Percentiles rank a stretch among this genome's conserved stretches.
phyloP scores from a whole-genome alignment of 2,329 filamentous ascomycete genomes.

The Ophiostoma australiae region DNA sequence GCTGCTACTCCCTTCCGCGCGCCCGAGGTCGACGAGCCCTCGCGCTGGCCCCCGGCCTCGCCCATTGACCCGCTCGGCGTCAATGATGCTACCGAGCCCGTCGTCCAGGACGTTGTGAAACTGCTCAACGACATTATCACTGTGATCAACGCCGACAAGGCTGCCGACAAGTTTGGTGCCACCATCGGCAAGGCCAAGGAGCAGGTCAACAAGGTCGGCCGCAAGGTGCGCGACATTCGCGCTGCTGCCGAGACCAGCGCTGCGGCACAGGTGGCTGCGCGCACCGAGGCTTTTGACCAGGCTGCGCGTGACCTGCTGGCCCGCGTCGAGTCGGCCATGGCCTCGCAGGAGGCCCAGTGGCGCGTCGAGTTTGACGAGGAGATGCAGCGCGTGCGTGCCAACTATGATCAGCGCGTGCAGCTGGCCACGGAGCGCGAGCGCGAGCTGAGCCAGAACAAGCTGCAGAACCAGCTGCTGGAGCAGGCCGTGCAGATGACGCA shows the following conservation, averaged over 20 bases:
- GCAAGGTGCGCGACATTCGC: slow-evolving; percentile 72
- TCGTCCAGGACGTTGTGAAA: slow-evolving; percentile 89
- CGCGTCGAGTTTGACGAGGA: slow-evolving; percentile 82
- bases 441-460: slow-evolving; percentile 74
- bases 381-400: slow-evolving; percentile 69
- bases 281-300: slow-evolving; percentile 71
- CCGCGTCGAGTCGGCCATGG: slow-evolving; percentile 79
- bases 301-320: slow-evolving; percentile 82
- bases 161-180: slow-evolving; percentile 68
- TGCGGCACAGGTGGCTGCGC: slow-evolving; percentile 67
- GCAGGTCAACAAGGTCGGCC: slow-evolving; percentile 71
- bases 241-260: slow-evolving; percentile 63
- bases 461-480: slow-evolving; percentile 80
- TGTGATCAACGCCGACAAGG: slow-evolving; percentile 81
- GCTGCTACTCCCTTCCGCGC: slow-evolving; percentile 40
- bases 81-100: slow-evolving; percentile 71
- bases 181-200: slow-evolving; percentile 81
- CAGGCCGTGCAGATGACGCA: slow-evolving; percentile 86
- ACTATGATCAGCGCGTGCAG: slow-evolving; percentile 74
- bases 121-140: slow-evolving; percentile 95
- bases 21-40: slow-evolving; percentile 63
- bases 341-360: slow-evolving; percentile 74
- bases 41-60: slow-evolving; percentile 56
- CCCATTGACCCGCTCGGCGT: slow-evolving; percentile 75
- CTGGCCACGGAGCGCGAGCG: slow-evolving; percentile 74